Evolutionary conservation across 129 eudicot genomes (phyloP), one percentile per base, ranked within the genome.

Genomic region (Cynara cardunculus): DNA sequence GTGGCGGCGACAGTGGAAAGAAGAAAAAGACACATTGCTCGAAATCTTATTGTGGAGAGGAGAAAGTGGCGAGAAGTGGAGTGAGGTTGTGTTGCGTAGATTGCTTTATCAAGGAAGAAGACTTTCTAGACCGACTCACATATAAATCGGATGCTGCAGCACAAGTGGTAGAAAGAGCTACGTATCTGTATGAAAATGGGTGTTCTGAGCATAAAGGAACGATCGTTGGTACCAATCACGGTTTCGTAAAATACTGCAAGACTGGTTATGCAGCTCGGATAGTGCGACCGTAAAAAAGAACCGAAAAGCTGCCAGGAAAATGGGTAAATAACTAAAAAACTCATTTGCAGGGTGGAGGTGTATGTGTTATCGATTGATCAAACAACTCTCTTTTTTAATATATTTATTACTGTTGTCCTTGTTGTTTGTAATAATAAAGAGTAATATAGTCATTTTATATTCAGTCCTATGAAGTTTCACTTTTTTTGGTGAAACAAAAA

Each of bases 11-110:
- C 7, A 6, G 11, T 46, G 59, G 59, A 46, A 14, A 14, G 6
- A 69, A 22, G 26, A 5, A 56, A 4, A 75, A 9, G 7, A 19
- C 18, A 7, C 16, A 11, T 3, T 77, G 74, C 73, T 9, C 18
- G 0, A 25, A 1, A 7, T 11, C 39, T 19, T 26, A 67, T 37
- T 78, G 76, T 69, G 69, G 75, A n/a, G 13, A 13, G 16, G 75
- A 78, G 28, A 69, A 69, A 30, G 19, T 41, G 28, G 27, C 69
- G 3, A 69, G 32, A 27, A 69, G 69, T 69, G 68, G 75, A 44
- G 82, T 69, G 6, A 28, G 22, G 44, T 3, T 69, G 75, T 39
- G 24, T 78, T 78, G 82, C 75, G 28, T 78, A 37, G 69, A 44
- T 39, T 78, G 82, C 49, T 78, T 41, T 24, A 3, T 19, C 11